Percentiles rank a stretch among this genome's conserved stretches.
Evolutionary conservation across 2,329 filamentous ascomycete species (phyloP).

Genomic region (Nothomitra cinnamomea): DNA sequence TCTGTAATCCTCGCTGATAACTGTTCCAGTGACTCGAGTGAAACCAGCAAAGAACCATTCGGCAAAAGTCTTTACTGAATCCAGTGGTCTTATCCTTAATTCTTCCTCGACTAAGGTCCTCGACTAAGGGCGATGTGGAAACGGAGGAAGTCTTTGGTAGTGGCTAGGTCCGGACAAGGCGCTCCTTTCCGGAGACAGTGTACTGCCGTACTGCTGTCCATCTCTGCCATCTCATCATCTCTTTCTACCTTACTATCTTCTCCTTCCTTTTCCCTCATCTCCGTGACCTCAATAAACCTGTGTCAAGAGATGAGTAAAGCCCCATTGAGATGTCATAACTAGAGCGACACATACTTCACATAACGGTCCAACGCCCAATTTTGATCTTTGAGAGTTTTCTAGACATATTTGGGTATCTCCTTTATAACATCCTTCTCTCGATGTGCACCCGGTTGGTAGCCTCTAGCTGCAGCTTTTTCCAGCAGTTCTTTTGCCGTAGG

Average conservation of each 20-base stretch:
- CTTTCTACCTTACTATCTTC: not conserved
- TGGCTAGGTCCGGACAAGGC: not conserved
- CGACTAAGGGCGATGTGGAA: not conserved
- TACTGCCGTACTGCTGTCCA: not conserved
- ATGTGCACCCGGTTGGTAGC: no score
- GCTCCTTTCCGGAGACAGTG: not conserved
- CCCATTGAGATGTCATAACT: not conserved
- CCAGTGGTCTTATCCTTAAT: not conserved
- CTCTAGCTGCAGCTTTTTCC: no score
- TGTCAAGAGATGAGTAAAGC: not conserved
- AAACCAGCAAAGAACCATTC: not conserved
- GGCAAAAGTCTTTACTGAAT: not conserved
- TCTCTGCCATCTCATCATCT: not conserved
- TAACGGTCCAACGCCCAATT: not conserved
- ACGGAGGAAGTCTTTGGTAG: not conserved
- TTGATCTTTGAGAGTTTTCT: not conserved
- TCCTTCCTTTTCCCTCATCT: not conserved
- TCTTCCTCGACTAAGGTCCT: not conserved
- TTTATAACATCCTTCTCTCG: no score
- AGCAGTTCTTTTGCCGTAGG: not conserved
- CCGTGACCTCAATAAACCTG: not conserved
- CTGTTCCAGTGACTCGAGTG: not conserved
- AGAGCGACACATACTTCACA: not conserved
- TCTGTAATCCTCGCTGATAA: constrained; percentile 1
- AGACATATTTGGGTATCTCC: not conserved